Evolutionary conservation across 129 eudicot species (phyloP).

Genomic region (Centrapalus pauciflorus): DNA sequence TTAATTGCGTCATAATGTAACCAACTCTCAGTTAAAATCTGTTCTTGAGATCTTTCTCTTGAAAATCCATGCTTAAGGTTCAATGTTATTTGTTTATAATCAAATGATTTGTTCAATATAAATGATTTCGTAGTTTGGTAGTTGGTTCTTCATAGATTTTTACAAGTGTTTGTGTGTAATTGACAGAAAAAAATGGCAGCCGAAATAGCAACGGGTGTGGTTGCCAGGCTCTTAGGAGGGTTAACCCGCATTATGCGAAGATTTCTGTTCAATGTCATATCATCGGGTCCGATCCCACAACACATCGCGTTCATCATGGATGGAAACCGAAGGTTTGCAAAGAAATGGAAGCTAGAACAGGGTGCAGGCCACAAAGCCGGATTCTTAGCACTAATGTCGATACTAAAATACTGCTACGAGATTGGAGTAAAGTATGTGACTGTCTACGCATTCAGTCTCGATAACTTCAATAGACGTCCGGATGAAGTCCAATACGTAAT

Average conservation of each 20-base stretch:
- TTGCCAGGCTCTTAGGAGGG: slow-evolving; percentile 33
- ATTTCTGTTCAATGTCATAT: slow-evolving; percentile 35
- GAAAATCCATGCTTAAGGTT: too few species aligned
- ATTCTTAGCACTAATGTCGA: slow-evolving; percentile 52
- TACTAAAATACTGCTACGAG: slow-evolving; percentile 64
- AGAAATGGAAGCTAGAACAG: slow-evolving; percentile 42
- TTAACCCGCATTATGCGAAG: slow-evolving; percentile 26
- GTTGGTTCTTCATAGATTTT: too few species aligned
- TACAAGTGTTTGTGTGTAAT: neutral
- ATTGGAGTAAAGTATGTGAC: slow-evolving; percentile 51
- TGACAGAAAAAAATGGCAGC: slow-evolving; percentile 25
- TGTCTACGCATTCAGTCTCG: slow-evolving; percentile 61
- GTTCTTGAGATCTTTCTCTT: too few species aligned
- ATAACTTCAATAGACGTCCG: slow-evolving; percentile 53
- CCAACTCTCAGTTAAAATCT: too few species aligned
- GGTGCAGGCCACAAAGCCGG: slow-evolving; percentile 81
- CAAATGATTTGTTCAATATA: too few species aligned
- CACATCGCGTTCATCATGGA: slow-evolving; percentile 74
- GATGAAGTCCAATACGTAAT: slow-evolving; percentile 53
- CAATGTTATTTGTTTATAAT: too few species aligned
- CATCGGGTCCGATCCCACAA: slow-evolving; percentile 57
- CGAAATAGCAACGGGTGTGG: slow-evolving; percentile 20
- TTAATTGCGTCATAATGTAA: too few species aligned
- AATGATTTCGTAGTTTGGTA: too few species aligned
- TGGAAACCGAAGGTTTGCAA: slow-evolving; percentile 64